These are phyloP conservation scores for Suillus subluteus DNA, from an alignment of 768 basidiomycete genomes.

Conservation along the genomic window DNA sequence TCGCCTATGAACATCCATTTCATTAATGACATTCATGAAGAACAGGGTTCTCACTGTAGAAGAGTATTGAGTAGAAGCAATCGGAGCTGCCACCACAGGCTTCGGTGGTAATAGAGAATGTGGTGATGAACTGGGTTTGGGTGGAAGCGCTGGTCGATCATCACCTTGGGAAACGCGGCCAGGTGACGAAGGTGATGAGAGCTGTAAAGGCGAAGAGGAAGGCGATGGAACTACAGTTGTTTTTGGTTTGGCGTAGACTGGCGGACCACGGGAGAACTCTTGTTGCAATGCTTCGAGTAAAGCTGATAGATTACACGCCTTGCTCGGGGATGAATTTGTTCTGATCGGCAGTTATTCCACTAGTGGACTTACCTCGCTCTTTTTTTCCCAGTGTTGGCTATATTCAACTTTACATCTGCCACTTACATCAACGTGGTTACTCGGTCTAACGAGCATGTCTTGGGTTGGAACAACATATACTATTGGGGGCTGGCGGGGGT, in stretches of 20 bases:
- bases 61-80: constrained; percentile 16
- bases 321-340: constrained; percentile 15
- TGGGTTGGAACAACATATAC: constrained; percentile 90
- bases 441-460: constrained; percentile 86
- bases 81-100: constrained; percentile 19
- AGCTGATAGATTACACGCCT: constrained; percentile 79
- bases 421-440: constrained; percentile 77
- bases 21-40: neutral
- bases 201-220: constrained; percentile 18
- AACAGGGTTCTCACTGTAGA: constrained; percentile 4
- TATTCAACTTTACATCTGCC: constrained; percentile 75
- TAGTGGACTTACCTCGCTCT: constrained; percentile 70
- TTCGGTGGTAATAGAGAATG: constrained; percentile 19
- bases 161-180: constrained; percentile 16
- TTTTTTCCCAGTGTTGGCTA: constrained; percentile 75
- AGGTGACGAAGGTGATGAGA: constrained; percentile 24
- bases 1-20: constrained; percentile 22
- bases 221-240: constrained; percentile 26
- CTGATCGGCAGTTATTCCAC: constrained; percentile 11
- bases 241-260: constrained; percentile 85
- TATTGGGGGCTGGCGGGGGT: constrained; percentile 82
- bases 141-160: constrained; percentile 43
- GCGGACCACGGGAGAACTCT: constrained; percentile 84
- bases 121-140: constrained; percentile 36
- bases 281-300: constrained; percentile 80